These are phyloP conservation scores for Apiotrichum sp. DNA, from an alignment of 1,284 basidiomycete genomes.

Conservation along the genomic window DNA sequence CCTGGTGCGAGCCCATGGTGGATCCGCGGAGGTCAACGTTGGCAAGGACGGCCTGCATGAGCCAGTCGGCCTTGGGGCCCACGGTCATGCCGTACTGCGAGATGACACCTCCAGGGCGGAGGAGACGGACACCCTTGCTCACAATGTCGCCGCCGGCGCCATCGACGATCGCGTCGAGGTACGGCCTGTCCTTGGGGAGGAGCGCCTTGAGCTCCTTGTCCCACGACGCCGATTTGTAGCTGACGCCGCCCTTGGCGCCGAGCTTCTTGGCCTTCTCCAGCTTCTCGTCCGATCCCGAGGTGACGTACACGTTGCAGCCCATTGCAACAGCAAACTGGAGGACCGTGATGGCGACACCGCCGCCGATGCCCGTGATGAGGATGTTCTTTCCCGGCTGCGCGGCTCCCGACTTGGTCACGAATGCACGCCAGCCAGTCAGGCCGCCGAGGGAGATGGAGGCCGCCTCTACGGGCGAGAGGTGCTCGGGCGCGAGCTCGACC, in stretches of 20 bases:
- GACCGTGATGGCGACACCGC: slow-evolving; percentile 14
- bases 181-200: slow-evolving; percentile 15
- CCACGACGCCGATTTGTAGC: slow-evolving; percentile 13
- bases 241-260: slow-evolving; percentile 15
- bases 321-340: slow-evolving; percentile 16
- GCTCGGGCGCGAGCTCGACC: slow-evolving; percentile 15
- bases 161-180: slow-evolving; percentile 16
- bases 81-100: slow-evolving; percentile 19
- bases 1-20: slow-evolving; percentile 16
- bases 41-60: slow-evolving; percentile 16
- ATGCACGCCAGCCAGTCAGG: slow-evolving; percentile 15
- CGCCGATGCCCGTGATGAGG: slow-evolving; percentile 17
- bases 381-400: slow-evolving; percentile 13
- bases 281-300: slow-evolving; percentile 10
- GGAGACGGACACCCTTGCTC: slow-evolving; percentile 7
- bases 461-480: slow-evolving; percentile 8
- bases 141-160: slow-evolving; percentile 17
- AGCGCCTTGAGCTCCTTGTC: slow-evolving; percentile 18
- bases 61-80: slow-evolving; percentile 18
- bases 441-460: slow-evolving; percentile 14
- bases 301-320: slow-evolving; percentile 15
- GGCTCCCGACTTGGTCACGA: slow-evolving; percentile 14
- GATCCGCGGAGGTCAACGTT: slow-evolving; percentile 15
- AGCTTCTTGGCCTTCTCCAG: slow-evolving; percentile 8
- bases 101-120: slow-evolving; percentile 16